Evolutionary conservation across 1,139 yeast species (phyloP).

Genomic region (Scheffersomyces segobiensis): DNA sequence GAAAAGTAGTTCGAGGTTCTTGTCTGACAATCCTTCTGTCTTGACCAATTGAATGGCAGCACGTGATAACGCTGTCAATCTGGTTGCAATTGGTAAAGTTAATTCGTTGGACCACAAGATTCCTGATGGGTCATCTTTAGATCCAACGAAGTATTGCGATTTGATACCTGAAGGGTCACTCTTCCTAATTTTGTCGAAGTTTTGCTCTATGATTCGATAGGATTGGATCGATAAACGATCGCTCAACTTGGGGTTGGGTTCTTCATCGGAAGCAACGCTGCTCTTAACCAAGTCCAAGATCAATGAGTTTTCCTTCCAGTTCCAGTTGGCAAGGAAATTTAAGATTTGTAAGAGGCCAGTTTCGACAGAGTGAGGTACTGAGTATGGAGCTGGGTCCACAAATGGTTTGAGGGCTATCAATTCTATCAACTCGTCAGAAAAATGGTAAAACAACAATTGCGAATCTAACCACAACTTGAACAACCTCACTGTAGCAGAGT

Average conservation of each 20-base stretch:
- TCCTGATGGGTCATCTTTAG: conserved; percentile 82
- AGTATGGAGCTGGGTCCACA: conserved; percentile 82
- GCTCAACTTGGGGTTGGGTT: conserved; percentile 44
- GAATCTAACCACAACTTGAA: conserved; percentile 87
- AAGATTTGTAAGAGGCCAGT: conserved; percentile 80
- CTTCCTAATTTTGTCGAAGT: conserved; percentile 66
- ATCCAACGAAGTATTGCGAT: conserved; percentile 79
- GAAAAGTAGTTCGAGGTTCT: conserved; percentile 58
- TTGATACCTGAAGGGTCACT: conserved; percentile 80
- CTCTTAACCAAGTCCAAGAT: conserved; percentile 69
- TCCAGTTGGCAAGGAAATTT: conserved; percentile 78
- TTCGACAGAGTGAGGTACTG: conserved; percentile 74
- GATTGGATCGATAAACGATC: conserved; percentile 65
- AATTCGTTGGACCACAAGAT: conserved; percentile 74
- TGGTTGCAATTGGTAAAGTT: conserved; percentile 76
- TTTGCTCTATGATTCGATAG: conserved; percentile 60
- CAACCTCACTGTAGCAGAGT: conserved; percentile 77
- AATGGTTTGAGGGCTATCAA: conserved; percentile 80
- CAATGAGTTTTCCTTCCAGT: conserved; percentile 88
- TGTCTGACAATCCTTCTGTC: conserved; percentile 40
- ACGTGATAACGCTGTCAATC: conserved; percentile 84
- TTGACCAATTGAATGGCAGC: conserved; percentile 63
- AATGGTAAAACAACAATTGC: conserved; percentile 64
- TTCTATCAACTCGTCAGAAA: conserved; percentile 79
- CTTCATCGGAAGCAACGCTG: conserved; percentile 28